phyloP scores from a whole-genome alignment of 2,329 filamentous ascomycete genomes.

The Penicillium sp. region DNA sequence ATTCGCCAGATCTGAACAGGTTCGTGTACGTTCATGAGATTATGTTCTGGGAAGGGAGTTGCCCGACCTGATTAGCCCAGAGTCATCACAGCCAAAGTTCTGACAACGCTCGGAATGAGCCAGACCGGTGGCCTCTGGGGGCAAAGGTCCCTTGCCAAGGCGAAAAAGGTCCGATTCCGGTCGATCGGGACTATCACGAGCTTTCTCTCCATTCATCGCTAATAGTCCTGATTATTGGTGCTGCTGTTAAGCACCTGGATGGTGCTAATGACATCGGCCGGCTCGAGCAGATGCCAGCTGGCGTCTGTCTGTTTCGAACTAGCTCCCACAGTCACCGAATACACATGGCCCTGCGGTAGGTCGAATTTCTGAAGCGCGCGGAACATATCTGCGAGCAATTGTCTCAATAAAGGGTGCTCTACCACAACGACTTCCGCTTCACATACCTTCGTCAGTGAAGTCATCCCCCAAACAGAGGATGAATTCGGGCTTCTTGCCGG shows the following conservation, averaged over 20 bases:
- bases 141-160: no score
- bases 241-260: constrained; percentile 54
- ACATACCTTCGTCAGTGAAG: constrained; percentile 89
- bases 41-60: neutral
- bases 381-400: constrained; percentile 64
- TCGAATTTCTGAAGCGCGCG: constrained; percentile 64
- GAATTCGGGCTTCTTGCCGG: constrained; percentile 68
- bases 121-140: no score
- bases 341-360: constrained; percentile 65
- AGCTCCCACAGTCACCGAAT: constrained; percentile 86
- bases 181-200: neutral
- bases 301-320: constrained; percentile 90
- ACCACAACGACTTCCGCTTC: neutral
- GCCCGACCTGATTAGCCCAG: no score
- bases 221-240: constrained; percentile 29
- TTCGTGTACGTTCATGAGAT: constrained; percentile 11
- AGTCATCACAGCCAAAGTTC: no score
- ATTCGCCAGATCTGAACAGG: constrained; percentile 1
- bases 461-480: constrained; percentile 91
- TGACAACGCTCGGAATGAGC: no score
- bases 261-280: constrained; percentile 76
- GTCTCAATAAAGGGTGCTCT: constrained; percentile 1
- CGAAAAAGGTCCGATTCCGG: no score
- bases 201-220: no score
- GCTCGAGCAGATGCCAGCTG: constrained; percentile 84